Evolutionary conservation across 2,329 filamentous ascomycete species (phyloP).

Genomic region (Fusarium sp.): DNA sequence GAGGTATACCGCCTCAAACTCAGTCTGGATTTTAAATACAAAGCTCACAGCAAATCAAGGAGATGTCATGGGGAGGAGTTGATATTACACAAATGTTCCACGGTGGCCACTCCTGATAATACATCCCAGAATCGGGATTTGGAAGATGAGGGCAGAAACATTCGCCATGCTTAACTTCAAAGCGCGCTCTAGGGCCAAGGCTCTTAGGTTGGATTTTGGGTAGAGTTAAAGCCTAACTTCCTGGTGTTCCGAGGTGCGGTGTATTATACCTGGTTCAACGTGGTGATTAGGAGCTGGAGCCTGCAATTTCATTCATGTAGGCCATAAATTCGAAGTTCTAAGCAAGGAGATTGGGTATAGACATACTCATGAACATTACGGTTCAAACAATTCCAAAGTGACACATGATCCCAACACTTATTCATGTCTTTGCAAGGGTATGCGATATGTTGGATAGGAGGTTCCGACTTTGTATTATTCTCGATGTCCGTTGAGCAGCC

Average conservation of each 20-base stretch:
- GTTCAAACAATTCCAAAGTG: not conserved
- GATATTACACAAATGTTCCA: constrained; percentile 57
- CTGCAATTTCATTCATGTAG: not conserved
- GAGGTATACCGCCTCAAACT: constrained; percentile 38
- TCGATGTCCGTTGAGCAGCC: not conserved
- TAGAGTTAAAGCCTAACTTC: not conserved
- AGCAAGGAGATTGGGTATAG: not conserved
- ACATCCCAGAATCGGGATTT: not conserved
- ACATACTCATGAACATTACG: not conserved
- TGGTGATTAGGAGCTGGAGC: not conserved
- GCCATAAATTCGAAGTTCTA: not conserved
- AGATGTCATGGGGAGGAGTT: constrained; percentile 57
- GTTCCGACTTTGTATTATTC: not conserved
- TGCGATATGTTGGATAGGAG: not conserved
- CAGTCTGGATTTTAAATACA: constrained; percentile 32
- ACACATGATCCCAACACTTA: not conserved
- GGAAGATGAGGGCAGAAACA: not conserved
- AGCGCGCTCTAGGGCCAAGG: not conserved
- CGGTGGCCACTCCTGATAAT: constrained; percentile 35
- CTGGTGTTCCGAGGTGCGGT: not conserved
- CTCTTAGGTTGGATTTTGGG: not conserved
- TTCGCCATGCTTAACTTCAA: not conserved
- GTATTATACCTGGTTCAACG: not conserved
- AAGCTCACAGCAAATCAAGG: constrained; percentile 46
- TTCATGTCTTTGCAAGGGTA: not conserved